phyloP scores from a whole-genome alignment of 1,284 basidiomycete genomes.

The Sparassis latifolia region DNA sequence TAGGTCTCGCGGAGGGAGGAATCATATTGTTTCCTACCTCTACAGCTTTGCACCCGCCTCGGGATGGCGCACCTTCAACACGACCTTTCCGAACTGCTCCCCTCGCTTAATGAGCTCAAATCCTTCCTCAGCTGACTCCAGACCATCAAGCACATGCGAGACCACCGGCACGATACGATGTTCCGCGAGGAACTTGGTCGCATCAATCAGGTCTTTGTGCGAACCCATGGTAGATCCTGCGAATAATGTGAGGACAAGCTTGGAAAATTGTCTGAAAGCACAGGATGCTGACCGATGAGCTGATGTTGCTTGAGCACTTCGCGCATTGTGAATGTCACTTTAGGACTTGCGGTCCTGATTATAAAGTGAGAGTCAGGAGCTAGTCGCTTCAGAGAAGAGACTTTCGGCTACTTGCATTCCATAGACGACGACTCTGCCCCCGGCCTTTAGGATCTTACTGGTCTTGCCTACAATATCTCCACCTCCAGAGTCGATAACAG shows the following conservation, averaged over 20 bases:
- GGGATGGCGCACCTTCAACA: conserved; percentile 34
- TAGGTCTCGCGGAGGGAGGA: too few relatives aligned
- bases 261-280: conserved; percentile 2
- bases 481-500: conserved; percentile 80
- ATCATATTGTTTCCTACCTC: too few relatives aligned
- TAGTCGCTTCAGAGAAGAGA: not conserved
- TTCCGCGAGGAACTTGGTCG: conserved; percentile 63
- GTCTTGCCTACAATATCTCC: conserved; percentile 66
- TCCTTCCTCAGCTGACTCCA: conserved; percentile 64
- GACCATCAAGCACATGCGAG: conserved; percentile 64
- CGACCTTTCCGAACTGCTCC: conserved; percentile 73
- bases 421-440: conserved; percentile 71
- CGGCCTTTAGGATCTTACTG: conserved; percentile 54
- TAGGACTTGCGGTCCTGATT: conserved; percentile 58
- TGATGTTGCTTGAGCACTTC: conserved; percentile 76
- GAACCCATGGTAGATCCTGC: conserved; percentile 83
- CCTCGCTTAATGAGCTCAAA: conserved; percentile 62
- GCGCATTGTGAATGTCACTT: conserved; percentile 70
- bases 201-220: conserved; percentile 65
- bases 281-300: conserved; percentile 51
- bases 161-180: conserved; percentile 71
- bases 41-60: too few relatives aligned
- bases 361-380: not conserved
- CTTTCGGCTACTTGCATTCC: conserved; percentile 53
- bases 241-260: not conserved